Conservation (phyloP, 805 yeast genomes). For the Hanseniaspora occidentalis region DNA sequence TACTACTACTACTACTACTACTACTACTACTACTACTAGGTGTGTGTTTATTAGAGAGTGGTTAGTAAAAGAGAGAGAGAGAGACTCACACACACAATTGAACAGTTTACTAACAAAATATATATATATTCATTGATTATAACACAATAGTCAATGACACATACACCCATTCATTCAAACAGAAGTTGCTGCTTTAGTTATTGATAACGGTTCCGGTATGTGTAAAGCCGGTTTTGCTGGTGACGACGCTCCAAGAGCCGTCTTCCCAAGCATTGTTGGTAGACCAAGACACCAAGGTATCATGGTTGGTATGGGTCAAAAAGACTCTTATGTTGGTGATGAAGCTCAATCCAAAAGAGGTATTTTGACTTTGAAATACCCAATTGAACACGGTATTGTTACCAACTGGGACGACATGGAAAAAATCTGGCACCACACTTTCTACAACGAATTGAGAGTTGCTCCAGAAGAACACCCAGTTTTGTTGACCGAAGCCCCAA, state of each 20-base stretch:
- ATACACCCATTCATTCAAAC: constrained; percentile 6
- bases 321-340: constrained; percentile 98
- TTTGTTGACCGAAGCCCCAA: constrained; percentile 98
- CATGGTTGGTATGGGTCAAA: constrained; percentile 99
- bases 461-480: constrained; percentile 99
- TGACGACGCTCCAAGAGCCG: constrained; percentile 99
- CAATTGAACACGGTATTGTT: constrained; percentile 99
- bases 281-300: constrained; percentile 99
- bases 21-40: too few relatives aligned
- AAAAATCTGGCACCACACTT: constrained; percentile 99
- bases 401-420: constrained; percentile 99
- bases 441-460: constrained; percentile 99
- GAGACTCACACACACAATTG: background rate
- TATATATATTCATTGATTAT: too few relatives aligned
- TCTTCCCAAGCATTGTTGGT: constrained; percentile 99
- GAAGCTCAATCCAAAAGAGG: constrained; percentile 99
- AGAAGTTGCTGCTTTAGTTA: constrained; percentile 48
- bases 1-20: background rate
- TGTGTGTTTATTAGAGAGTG: background rate
- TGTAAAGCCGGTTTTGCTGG: constrained; percentile 99
- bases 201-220: constrained; percentile 99
- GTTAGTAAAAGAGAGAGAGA: background rate
- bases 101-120: background rate
- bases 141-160: too few relatives aligned
- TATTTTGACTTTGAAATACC: constrained; percentile 96